Conservation (phyloP, 2,329 filamentous ascomycete genomes). For the Talaromyces sp. region DNA sequence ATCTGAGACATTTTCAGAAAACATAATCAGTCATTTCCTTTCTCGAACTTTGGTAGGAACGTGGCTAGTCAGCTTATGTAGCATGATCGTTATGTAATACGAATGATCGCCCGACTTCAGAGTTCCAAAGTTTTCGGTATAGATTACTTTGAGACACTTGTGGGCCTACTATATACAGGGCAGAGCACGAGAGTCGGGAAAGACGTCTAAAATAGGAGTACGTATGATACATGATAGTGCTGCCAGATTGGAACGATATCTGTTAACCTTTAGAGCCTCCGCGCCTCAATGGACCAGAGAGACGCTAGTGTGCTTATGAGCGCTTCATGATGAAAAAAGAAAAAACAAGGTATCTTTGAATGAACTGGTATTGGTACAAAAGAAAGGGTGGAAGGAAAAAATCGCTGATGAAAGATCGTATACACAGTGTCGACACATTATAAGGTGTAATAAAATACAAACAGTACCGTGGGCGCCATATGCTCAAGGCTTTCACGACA, state of each 20-base stretch:
- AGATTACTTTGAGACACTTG: not conserved
- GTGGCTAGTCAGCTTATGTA: too few relatives aligned
- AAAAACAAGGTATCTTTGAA: not conserved
- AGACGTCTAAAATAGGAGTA: not conserved
- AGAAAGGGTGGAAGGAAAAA: not conserved
- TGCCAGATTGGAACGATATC: not conserved
- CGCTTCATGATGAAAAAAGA: not conserved
- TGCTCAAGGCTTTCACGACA: not conserved
- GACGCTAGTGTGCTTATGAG: not conserved
- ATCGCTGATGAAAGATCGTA: slow-evolving; percentile 8
- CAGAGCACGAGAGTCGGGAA: not conserved
- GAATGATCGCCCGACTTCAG: not conserved
- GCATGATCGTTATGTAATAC: not conserved
- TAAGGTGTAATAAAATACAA: not conserved
- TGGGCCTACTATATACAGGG: not conserved
- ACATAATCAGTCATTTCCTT: not conserved
- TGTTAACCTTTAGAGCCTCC: not conserved
- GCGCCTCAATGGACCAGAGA: not conserved
- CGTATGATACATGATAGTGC: not conserved
- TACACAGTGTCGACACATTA: not conserved
- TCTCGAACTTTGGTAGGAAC: not conserved
- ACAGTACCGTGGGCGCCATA: not conserved
- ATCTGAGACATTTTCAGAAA: slow-evolving; percentile 1
- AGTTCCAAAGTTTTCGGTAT: not conserved
- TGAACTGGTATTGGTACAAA: not conserved